These are phyloP conservation scores for Cichorium intybus DNA, from an alignment of 140 eudicot species.

Conservation along the genomic window DNA sequence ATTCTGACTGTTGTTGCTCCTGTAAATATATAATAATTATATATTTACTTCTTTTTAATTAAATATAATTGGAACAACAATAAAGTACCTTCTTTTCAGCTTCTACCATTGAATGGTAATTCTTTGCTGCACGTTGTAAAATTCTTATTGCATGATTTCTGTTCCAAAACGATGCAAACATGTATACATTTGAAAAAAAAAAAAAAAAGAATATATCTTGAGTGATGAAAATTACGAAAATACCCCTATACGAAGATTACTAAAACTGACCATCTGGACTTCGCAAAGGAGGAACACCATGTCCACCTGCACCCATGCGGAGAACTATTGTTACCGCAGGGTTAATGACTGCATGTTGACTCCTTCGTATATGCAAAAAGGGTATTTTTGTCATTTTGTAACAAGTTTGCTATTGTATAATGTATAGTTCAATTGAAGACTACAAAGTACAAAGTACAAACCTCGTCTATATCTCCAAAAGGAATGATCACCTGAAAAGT, in stretches of 20 bases:
- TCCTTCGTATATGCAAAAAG: conserved; percentile 58
- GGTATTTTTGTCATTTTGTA: conserved; percentile 13
- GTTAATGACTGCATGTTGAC: conserved; percentile 89
- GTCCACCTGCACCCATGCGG: conserved; percentile 91
- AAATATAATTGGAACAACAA: neutral
- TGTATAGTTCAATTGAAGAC: neutral
- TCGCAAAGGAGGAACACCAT: conserved; percentile 91
- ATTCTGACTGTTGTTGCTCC: conserved; percentile 79
- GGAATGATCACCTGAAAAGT: conserved; percentile 73
- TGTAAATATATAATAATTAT: too few relatives aligned
- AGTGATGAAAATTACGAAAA: neutral
- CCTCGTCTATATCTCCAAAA: conserved; percentile 96
- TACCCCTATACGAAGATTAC: neutral
- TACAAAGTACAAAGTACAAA: conserved; percentile 18
- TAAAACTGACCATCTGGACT: conserved; percentile 74
- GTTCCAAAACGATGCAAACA: conserved; percentile 95
- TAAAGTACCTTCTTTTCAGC: conserved; percentile 74
- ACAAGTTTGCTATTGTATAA: neutral
- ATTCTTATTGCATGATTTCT: conserved; percentile 76
- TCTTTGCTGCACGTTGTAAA: conserved; percentile 68
- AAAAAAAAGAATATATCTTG: too few relatives aligned
- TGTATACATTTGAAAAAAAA: conserved; percentile 38
- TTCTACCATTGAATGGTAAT: conserved; percentile 68
- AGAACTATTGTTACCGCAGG: conserved; percentile 82
- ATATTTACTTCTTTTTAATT: too few relatives aligned